Base-by-base conservation (phyloP, 768 basidiomycete genomes). In the Phaeotremella skinneri region DNA sequence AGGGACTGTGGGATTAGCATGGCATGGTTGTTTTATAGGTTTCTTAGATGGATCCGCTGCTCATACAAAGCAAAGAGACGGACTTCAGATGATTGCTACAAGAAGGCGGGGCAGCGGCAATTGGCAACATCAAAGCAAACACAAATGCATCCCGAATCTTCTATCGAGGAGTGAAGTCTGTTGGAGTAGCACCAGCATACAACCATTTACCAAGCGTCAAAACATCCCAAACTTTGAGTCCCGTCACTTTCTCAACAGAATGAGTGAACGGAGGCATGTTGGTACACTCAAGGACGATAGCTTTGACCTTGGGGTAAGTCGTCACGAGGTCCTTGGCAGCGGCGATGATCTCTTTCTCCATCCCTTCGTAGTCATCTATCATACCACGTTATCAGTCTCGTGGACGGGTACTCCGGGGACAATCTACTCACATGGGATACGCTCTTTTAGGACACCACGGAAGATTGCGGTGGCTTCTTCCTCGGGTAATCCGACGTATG, bases 241-340 rank as follows among this genome's bases (percentile, higher is more conserved):
- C 64, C 6, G 64, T 62, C 1, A 61, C 61, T 27, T 62, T 56
- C 16, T 49, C 23, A 39, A 66, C 61, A 16, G 61, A 34, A 52
- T 59, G 43, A 16, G 56, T 26, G 61, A 66, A 66, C 1, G 64
- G 64, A 34, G 64, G 65, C 49, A 70, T 67, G 59, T 70, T 70
- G 4, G 68, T 70, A 48, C 68, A 70, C 48, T 70, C 68, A 3
- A 70, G 48, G 1, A 60, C 55, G 41, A 70, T 62, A 5, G 68
- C 65, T 49, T 60, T 64, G 51, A 67, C 52, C 11, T 58, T 50
- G 1, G 64, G 64, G 29, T 61, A 49, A 14, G 55, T 54, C 34
- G 27, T 43, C 5, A 31, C 49, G 2, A 70, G 58, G 14, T 31
- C 27, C 9, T 37, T 42, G 39, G 62, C 66, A n/a, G 68, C 66